Base-by-base conservation (phyloP, 352 stramenopile species). In the Lagenidium giganteum region DNA sequence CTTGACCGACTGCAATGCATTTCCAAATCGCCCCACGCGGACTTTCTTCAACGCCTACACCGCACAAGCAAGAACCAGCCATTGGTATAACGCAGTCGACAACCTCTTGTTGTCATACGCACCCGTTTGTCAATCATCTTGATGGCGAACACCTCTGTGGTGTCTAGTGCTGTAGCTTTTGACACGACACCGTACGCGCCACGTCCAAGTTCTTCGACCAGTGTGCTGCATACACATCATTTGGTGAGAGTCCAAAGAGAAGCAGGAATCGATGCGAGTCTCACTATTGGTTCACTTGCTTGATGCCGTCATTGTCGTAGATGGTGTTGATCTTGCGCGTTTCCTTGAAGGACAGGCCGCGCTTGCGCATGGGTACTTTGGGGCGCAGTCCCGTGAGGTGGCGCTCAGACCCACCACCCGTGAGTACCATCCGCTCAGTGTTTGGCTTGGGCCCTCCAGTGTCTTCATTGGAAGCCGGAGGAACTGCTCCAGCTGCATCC, bases 121-220 rank as follows among this genome's bases (percentile, higher is more conserved):
- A 60, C 58, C 52, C 75, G 81, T 41, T 92, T 92, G 51, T 92
- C 63, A 16, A 92, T 75, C 9, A 73, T 77, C 42, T 92, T 92
- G 18, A 71, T 67, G 0, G 80, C 80, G 34, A 87, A 86, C 16
- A 77, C 43, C 57, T 88, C 69, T 32, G 80, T 81, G 1, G 67
- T 84, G 7, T 90, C 75, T 34, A 58, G 84, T 20, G 62, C 79
- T 37, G 83, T 52, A 14, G 82, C 77, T 46, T 83, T 85, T 12
- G 83, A 51, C 3, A 89, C 80, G 21, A 83, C 35, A 7, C 77
- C 77, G 29, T 88, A 92, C n/a, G 77, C 75, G 28, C 80, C 80
- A 22, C 70, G 69, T 12, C 80, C 80, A 8, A 92, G 59, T 27
- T 87, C 70, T 29, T 88, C 72, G 11, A 76, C 61, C 32, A 92